A percentile compares a stretch with the other conserved stretches of the same genome.
These are phyloP conservation scores for Trematosphaeria pertusa DNA, from an alignment of 2,329 filamentous ascomycete genomes.

Conservation along the genomic window DNA sequence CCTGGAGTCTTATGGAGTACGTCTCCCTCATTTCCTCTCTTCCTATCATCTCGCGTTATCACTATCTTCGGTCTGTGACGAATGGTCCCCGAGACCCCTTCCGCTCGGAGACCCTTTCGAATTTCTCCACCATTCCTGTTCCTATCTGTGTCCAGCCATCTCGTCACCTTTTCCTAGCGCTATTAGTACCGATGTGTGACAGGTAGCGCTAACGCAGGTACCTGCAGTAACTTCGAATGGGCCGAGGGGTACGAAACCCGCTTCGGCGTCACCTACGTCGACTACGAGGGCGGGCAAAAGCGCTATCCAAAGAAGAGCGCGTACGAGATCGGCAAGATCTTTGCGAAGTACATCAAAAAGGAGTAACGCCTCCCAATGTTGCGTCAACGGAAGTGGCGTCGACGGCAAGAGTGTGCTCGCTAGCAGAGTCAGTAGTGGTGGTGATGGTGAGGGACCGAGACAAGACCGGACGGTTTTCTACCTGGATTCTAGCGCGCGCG, in stretches of 20 bases:
- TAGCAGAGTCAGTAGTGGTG: neutral
- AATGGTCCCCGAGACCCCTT: slow-evolving; percentile 7
- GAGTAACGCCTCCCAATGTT: slow-evolving; percentile 37
- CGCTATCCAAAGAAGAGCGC: slow-evolving; percentile 86
- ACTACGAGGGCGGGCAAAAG: slow-evolving; percentile 81
- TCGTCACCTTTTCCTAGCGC: neutral
- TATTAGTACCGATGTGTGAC: slow-evolving; percentile 1
- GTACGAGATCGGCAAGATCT: slow-evolving; percentile 71
- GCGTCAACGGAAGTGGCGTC: slow-evolving; percentile 23
- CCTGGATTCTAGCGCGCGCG: neutral
- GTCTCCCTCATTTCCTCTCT: slow-evolving; percentile 37
- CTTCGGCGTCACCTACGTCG: slow-evolving; percentile 84
- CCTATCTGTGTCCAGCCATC: too few species aligned
- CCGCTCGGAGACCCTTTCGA: too few species aligned
- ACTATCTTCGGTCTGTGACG: slow-evolving; percentile 2
- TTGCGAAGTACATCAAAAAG: slow-evolving; percentile 73
- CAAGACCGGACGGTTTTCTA: neutral
- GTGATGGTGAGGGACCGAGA: slow-evolving; percentile 12
- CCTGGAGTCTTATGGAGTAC: slow-evolving; percentile 85
- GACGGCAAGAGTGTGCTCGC: slow-evolving; percentile 1
- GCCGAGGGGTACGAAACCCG: slow-evolving; percentile 89
- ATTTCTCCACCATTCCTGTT: too few species aligned
- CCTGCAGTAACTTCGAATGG: slow-evolving; percentile 79
- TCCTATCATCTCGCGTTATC: slow-evolving; percentile 12
- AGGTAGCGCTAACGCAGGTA: slow-evolving; percentile 28